Percentiles rank a stretch among this genome's conserved stretches.
These are phyloP conservation scores for Annulohypoxylon maeteangense DNA, from an alignment of 495 filamentous ascomycete genomes.

Conservation along the genomic window DNA sequence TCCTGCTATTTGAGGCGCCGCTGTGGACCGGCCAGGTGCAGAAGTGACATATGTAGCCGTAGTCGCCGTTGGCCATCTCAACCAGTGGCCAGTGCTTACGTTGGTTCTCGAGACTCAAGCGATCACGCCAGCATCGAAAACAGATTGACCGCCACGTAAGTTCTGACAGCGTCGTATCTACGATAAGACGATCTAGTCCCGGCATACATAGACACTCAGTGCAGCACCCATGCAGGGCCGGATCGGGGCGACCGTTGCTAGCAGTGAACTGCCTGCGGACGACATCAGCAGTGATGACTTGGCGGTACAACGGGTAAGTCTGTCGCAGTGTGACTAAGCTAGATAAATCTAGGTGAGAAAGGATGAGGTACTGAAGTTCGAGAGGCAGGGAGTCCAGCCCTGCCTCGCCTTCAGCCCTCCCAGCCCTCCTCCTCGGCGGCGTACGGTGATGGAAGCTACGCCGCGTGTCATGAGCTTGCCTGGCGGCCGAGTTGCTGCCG, in stretches of 20 bases:
- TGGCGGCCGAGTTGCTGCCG: not conserved
- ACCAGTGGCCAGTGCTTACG: constrained; percentile 48
- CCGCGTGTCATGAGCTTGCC: not conserved
- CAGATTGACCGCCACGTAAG: constrained; percentile 46
- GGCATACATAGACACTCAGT: constrained; percentile 44
- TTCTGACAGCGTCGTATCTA: constrained; percentile 35
- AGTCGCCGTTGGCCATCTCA: constrained; percentile 43
- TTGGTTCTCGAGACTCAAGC: constrained; percentile 36
- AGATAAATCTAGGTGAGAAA: constrained; percentile 42
- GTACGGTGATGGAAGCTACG: constrained; percentile 11
- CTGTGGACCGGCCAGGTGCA: constrained; percentile 49
- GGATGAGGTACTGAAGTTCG: constrained; percentile 46
- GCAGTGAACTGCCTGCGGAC: constrained; percentile 39
- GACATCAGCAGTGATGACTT: constrained; percentile 42
- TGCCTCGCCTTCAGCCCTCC: not conserved
- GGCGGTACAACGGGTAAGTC: constrained; percentile 40
- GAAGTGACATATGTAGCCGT: constrained; percentile 50
- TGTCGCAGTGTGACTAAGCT: constrained; percentile 43
- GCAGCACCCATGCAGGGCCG: constrained; percentile 37
- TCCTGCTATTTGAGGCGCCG: constrained; percentile 33
- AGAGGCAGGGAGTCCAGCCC: constrained; percentile 39
- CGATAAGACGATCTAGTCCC: constrained; percentile 46
- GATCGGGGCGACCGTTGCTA: constrained; percentile 12
- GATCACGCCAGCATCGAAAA: constrained; percentile 47
- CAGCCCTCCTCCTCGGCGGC: constrained; percentile 8